Evolutionary conservation across 495 filamentous ascomycete species (phyloP).

Genomic region (Xylaria flabelliformis): DNA sequence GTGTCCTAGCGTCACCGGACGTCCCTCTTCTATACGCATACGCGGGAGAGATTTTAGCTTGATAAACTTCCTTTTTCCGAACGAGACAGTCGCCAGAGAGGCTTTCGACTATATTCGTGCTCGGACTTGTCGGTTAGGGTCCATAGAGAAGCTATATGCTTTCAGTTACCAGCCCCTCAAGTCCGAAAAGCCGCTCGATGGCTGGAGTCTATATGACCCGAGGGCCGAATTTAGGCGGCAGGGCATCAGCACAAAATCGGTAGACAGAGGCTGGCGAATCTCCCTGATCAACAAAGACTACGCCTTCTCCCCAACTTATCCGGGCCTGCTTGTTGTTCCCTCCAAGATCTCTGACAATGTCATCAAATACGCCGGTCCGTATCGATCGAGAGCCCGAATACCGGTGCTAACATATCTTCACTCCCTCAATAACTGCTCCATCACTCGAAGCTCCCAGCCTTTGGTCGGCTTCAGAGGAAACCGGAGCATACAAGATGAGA

Average conservation of each 20-base stretch:
- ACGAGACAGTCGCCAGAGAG: conserved; percentile 77
- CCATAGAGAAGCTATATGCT: conserved; percentile 89
- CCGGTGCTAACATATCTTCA: conserved; percentile 92
- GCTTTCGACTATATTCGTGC: conserved; percentile 87
- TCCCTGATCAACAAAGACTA: conserved; percentile 90
- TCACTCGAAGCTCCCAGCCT: conserved; percentile 93
- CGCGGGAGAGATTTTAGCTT: conserved; percentile 93
- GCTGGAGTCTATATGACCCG: conserved; percentile 89
- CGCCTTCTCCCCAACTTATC: conserved; percentile 93
- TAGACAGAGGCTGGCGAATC: conserved; percentile 85
- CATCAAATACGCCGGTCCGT: conserved; percentile 89
- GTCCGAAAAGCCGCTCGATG: conserved; percentile 75
- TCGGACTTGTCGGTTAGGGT: conserved; percentile 81
- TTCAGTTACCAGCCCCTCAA: conserved; percentile 80
- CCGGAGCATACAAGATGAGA: conserved; percentile 94
- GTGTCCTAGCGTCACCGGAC: conserved; percentile 70
- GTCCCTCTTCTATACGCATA: conserved; percentile 82
- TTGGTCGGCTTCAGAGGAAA: conserved; percentile 86
- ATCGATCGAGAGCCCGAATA: conserved; percentile 86
- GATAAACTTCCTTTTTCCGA: conserved; percentile 84
- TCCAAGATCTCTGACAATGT: conserved; percentile 92
- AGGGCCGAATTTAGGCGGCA: conserved; percentile 79
- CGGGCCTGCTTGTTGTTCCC: conserved; percentile 81
- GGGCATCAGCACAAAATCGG: conserved; percentile 76
- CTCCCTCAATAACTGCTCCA: conserved; percentile 95